Conservation (phyloP, 768 basidiomycete genomes). For the Xanthoconium stramineum region DNA sequence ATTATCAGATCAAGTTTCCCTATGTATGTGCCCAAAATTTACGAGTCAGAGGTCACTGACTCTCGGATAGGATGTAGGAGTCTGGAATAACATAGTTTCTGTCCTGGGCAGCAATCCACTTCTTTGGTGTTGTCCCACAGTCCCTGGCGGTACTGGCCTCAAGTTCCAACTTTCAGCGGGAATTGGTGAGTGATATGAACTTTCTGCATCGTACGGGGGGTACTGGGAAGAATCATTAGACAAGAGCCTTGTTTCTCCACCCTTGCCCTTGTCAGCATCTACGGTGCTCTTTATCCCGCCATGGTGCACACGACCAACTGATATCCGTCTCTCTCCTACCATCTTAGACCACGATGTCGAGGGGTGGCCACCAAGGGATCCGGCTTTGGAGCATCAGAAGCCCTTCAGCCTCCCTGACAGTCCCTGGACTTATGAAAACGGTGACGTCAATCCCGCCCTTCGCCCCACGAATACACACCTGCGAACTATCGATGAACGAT, state of each 20-base stretch:
- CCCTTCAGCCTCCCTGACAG: conserved; percentile 51
- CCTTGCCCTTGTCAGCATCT: not conserved
- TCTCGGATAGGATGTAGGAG: conserved; percentile 68
- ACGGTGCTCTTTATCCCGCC: conserved; percentile 1
- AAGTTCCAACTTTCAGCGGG: conserved; percentile 68
- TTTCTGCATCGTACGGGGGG: conserved; percentile 26
- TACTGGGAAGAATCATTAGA: conserved; percentile 5
- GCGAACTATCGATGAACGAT: conserved; percentile 27
- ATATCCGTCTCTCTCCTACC: conserved; percentile 11
- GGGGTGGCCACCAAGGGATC: conserved; percentile 77
- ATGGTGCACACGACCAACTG: not conserved
- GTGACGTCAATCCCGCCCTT: conserved; percentile 70
- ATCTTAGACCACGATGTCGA: conserved; percentile 36
- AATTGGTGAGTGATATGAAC: conserved; percentile 71
- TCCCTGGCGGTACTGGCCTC: conserved; percentile 66
- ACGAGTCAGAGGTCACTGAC: conserved; percentile 7
- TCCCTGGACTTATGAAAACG: conserved; percentile 88
- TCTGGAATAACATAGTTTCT: conserved; percentile 65
- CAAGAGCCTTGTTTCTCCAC: conserved; percentile 1
- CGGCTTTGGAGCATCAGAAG: conserved; percentile 35
- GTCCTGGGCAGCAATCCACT: conserved; percentile 74
- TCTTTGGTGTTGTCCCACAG: conserved; percentile 82
- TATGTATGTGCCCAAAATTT: conserved; percentile 56
- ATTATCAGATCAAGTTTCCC: conserved; percentile 77
- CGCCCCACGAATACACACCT: conserved; percentile 53